Evolutionary conservation across 2,329 filamentous ascomycete genomes (phyloP), one percentile per base, ranked within the genome.

Genomic region (Neonectria ditissima): DNA sequence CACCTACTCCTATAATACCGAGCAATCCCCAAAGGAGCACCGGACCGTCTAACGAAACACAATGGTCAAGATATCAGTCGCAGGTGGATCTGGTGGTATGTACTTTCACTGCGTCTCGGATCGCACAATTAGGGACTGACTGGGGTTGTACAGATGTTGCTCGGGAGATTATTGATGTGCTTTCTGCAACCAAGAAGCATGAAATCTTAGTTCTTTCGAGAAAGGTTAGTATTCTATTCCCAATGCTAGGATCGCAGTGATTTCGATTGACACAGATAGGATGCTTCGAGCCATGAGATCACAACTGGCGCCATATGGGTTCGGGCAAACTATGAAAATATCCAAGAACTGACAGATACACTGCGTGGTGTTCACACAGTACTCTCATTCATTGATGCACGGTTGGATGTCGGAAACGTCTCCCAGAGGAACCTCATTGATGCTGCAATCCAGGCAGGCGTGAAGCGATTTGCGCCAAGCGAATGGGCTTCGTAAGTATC

Each of bases 161-260:
- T 2, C 79, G 76, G 44, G 86, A 87, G 69, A 71, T 89, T 10
- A 74, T 88, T 22, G 84, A 87, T 61, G 79, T 75, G 4, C 77
- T 88, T 0, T 69, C 85, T 3, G 80, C 80, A 3, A 77, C 78
- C 4, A 78, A 79, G 10, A 86, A 82, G 57, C 86, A 89, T 60
- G 77, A 86, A 0, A 84, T 89, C 48, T 73, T 79, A 0, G 76
- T 89, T 20, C 73, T 89, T 2, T 84, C 80, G 1, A 78, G 86
- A 66, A 82, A 79, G 52, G 83, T 83, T 48, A 18, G 26, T 5
- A n/a, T 5, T 7, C 4, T 9, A 20, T 1, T 6, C 24, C 8
- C 8, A 11, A 2, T 14, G 9, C 20, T 13, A 9, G 8, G 4
- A 2, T 32, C 5, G 13, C 5, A 13, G 5, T 13, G 4, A 9